Base-by-base conservation (phyloP, 129 eudicot genomes). In the Smallanthus sonchifolius region DNA sequence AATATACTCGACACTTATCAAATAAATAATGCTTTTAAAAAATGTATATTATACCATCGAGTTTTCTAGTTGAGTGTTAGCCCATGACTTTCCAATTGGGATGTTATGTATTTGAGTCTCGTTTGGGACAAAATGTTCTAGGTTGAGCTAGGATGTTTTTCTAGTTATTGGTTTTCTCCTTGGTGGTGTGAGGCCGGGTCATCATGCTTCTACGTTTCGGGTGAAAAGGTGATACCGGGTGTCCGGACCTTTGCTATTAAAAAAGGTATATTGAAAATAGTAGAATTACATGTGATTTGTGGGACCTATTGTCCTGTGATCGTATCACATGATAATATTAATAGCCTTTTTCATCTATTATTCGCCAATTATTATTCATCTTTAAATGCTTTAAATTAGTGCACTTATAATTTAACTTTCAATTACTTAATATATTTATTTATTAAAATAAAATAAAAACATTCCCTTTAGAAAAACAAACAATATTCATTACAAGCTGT, bases 271-370 rank as follows among this genome's bases (percentile, higher is more conserved):
- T 45, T 45, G 11, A 11, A 45, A 7, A 48, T 54, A 55, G 54
- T 68, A 77, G 32, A 77, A 34, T 77, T 17, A 57, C 81, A 77
- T 77, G 81, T 77, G 75, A 77, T 32, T 34, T 35, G 69, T 77
- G 81, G 81, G 81, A 11, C 75, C 40, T 3, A 1, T 56, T 17
- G 73, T 16, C 63, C 54, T 65, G 28, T 62, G 48, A 45, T 35
- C 48, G 47, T 45, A 5, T 61, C 80, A 67, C 75, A 42, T 76
- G 80, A 67, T 28, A 42, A 6, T 54, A 10, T 42, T 6, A 24
- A 10, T 34, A 54, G 34, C 55, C 54, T 67, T 7, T 54, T 67
- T 5, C 63, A 40, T 56, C 67, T 19, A 57, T 32, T 44, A 32
- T 42, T 43, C 35, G 30, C 15, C 48, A 59, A 6, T 68, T 56